Conservation (phyloP, 1,284 basidiomycete genomes). For the Gomphus bonarii region DNA sequence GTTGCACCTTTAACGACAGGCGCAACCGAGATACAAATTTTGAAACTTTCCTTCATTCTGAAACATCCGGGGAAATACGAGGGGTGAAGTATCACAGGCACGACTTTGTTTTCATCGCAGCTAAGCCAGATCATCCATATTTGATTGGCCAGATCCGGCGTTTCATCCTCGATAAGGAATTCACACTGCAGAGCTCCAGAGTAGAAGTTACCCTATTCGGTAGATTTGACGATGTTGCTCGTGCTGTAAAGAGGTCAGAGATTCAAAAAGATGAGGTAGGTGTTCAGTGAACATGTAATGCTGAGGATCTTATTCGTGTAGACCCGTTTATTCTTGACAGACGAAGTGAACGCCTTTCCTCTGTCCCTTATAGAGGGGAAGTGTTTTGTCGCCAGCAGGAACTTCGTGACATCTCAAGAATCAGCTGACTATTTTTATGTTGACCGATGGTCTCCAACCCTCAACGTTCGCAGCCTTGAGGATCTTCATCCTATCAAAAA, state of each 20-base stretch:
- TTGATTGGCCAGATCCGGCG: constrained; percentile 41
- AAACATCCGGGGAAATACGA: constrained; percentile 19
- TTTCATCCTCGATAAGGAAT: constrained; percentile 15
- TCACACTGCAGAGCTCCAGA: constrained; percentile 21
- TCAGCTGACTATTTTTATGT: constrained; percentile 47
- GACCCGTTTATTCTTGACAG: constrained; percentile 36
- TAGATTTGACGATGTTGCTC: constrained; percentile 30
- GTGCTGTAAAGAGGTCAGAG: constrained; percentile 14
- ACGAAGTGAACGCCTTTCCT: constrained; percentile 20
- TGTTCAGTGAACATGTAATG: not conserved
- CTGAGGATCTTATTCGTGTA: constrained; percentile 17
- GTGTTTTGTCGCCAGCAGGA: constrained; percentile 28
- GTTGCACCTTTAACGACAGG: constrained; percentile 35
- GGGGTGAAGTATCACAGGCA: constrained; percentile 40
- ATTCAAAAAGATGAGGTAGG: constrained; percentile 16
- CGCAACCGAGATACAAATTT: constrained; percentile 17
- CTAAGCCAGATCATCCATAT: constrained; percentile 24
- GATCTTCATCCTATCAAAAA: constrained; percentile 17
- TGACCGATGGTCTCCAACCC: constrained; percentile 22
- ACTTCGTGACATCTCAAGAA: constrained; percentile 16
- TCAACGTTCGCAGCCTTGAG: not conserved
- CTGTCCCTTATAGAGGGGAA: constrained; percentile 35
- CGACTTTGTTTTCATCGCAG: constrained; percentile 47
- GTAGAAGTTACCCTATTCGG: constrained; percentile 32
- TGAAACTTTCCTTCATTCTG: constrained; percentile 14